Percentiles rank a stretch among this genome's conserved stretches.
Conservation (phyloP, 176 grass and related monocot species). For the Saccharum officinarum region DNA sequence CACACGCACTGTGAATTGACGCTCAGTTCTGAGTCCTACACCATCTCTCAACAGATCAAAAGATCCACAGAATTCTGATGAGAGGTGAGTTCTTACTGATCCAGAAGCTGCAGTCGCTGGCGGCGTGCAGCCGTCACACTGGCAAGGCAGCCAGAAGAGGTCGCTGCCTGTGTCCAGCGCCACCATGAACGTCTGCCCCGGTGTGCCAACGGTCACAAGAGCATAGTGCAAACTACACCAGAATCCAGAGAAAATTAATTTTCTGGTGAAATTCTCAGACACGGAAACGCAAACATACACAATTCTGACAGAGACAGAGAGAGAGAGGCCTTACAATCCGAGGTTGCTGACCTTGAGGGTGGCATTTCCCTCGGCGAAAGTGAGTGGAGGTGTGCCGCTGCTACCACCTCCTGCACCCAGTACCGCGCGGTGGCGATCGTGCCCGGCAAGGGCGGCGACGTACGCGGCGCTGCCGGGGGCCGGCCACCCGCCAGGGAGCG, state of each 20-base stretch:
- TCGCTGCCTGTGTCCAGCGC: slow-evolving; percentile 87
- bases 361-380: slow-evolving; percentile 72
- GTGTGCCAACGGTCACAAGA: slow-evolving; percentile 76
- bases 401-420: not conserved
- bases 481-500: slow-evolving; percentile 45
- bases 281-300: not conserved
- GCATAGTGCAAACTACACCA: slow-evolving; percentile 72
- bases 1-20: not conserved
- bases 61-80: not conserved
- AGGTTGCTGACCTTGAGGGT: slow-evolving; percentile 67
- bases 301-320: not conserved
- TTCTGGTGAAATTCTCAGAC: not conserved
- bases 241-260: not conserved
- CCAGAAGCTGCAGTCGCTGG: slow-evolving; percentile 29
- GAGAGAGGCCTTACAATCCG: slow-evolving; percentile 62
- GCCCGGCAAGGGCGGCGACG: slow-evolving; percentile 53
- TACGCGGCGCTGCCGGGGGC: slow-evolving; percentile 41
- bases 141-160: slow-evolving; percentile 88
- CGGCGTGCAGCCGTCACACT: slow-evolving; percentile 63
- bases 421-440: slow-evolving; percentile 55
- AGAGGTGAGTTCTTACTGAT: slow-evolving; percentile 43
- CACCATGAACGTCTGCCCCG: slow-evolving; percentile 78
- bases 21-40: not conserved
- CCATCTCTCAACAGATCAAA: not conserved
- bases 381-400: slow-evolving; percentile 26